Evolutionary conservation across 441 rosid species (phyloP).

Genomic region (Adansonia gregorii): DNA sequence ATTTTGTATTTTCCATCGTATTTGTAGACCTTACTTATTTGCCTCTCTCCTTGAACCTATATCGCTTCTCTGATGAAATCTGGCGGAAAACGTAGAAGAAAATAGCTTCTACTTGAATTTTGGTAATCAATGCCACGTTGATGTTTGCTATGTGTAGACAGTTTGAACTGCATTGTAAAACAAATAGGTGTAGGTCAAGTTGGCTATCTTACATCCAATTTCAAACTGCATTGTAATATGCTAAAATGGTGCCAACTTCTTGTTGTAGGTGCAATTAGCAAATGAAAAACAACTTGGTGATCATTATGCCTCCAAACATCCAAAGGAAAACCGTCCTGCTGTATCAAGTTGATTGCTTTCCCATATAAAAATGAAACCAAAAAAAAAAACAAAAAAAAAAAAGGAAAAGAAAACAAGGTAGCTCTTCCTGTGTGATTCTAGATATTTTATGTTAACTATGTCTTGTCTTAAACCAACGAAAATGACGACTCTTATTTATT

Average conservation of each 20-base stretch:
- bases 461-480: neutral
- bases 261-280: conserved; percentile 61
- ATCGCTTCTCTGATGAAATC: neutral
- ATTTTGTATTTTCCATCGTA: neutral
- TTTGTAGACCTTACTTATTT: neutral
- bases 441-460: neutral
- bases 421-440: conserved; percentile 5
- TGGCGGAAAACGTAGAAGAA: neutral
- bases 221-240: conserved; percentile 4
- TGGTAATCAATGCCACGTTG: conserved; percentile 1
- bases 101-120: neutral
- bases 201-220: neutral
- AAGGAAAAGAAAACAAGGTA: neutral
- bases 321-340: conserved; percentile 64
- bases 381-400: neutral
- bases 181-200: conserved; percentile 7
- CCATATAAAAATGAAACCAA: conserved; percentile 14
- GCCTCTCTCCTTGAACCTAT: neutral
- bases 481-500: conserved; percentile 7
- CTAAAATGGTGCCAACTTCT: conserved; percentile 19
- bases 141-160: neutral
- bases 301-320: conserved; percentile 72
- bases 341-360: conserved; percentile 48
- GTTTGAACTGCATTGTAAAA: neutral
- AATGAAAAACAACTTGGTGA: conserved; percentile 68